phyloP scores from a whole-genome alignment of 2,329 filamentous ascomycete genomes.

The Beauveria sp. region DNA sequence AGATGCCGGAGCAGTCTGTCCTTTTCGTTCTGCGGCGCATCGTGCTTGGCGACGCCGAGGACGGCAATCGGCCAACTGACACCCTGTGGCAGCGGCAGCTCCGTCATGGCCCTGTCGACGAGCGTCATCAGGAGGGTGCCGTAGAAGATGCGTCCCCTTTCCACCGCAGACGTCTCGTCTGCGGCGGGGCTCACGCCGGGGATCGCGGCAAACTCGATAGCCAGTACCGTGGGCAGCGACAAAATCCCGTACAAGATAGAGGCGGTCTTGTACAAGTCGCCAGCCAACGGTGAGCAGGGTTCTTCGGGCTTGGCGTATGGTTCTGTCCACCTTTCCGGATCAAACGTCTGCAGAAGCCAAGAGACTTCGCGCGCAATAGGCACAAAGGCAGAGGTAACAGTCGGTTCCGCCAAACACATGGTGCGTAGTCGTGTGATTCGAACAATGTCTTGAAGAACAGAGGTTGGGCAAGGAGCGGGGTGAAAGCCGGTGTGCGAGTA shows the following conservation, averaged over 20 bases:
- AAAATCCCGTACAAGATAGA: background rate
- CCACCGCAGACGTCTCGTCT: background rate
- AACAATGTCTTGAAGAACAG: conserved; percentile 7
- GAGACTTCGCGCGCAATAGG: conserved; percentile 5
- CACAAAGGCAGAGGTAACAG: background rate
- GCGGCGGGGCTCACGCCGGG: background rate
- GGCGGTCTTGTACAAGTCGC: conserved; percentile 2
- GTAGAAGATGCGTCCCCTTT: background rate
- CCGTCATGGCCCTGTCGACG: background rate
- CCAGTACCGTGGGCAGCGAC: conserved; percentile 1
- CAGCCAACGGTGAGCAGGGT: background rate
- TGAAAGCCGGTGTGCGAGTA: conserved; percentile 9
- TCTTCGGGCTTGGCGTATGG: conserved; percentile 2
- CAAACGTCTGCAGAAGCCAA: background rate
- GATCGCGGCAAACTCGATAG: background rate
- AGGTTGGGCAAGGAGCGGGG: conserved; percentile 3
- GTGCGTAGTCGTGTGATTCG: conserved; percentile 5
- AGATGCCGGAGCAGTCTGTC: background rate
- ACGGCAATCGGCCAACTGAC: conserved; percentile 6
- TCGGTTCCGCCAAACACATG: background rate
- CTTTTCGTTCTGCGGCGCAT: background rate
- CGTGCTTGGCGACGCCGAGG: conserved; percentile 2
- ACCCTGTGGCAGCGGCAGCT: background rate
- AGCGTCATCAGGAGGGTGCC: background rate
- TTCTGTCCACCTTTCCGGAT: background rate